These are phyloP conservation scores for Populus pruinosa DNA, from an alignment of 345 rosid species.

Conservation along the genomic window DNA sequence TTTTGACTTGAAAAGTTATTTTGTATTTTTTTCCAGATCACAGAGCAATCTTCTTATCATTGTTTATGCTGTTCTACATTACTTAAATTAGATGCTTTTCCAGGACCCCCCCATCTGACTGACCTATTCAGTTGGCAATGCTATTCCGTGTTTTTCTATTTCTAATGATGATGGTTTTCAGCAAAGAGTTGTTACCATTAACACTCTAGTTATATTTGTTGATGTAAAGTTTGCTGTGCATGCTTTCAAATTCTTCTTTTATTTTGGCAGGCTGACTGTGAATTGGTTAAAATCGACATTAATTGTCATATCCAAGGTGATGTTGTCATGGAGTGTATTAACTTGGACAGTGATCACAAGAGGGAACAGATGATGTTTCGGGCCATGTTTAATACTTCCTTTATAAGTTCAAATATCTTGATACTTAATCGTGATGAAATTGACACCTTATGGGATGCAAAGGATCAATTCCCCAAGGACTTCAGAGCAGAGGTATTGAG, in stretches of 20 bases:
- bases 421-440: slow-evolving; percentile 62
- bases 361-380: slow-evolving; percentile 70
- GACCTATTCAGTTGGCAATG: background rate
- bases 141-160: background rate
- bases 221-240: background rate
- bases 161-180: background rate
- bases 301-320: slow-evolving; percentile 72
- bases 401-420: slow-evolving; percentile 61
- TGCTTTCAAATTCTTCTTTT: slow-evolving; percentile 23
- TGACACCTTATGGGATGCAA: slow-evolving; percentile 61
- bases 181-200: background rate
- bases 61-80: background rate
- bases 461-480: slow-evolving; percentile 61
- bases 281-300: slow-evolving; percentile 61
- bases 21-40: background rate
- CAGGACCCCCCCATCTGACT: background rate
- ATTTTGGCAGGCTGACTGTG: slow-evolving; percentile 66
- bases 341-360: slow-evolving; percentile 52
- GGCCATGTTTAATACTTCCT: slow-evolving; percentile 74
- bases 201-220: background rate
- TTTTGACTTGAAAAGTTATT: background rate
- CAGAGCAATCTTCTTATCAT: background rate
- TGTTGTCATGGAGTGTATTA: slow-evolving; percentile 73
- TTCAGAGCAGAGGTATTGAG: slow-evolving; percentile 65
- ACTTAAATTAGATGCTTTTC: background rate